Percentiles rank a stretch among this genome's conserved stretches.
Evolutionary conservation across 768 basidiomycete species (phyloP).

Genomic region (Suillus brevipes): DNA sequence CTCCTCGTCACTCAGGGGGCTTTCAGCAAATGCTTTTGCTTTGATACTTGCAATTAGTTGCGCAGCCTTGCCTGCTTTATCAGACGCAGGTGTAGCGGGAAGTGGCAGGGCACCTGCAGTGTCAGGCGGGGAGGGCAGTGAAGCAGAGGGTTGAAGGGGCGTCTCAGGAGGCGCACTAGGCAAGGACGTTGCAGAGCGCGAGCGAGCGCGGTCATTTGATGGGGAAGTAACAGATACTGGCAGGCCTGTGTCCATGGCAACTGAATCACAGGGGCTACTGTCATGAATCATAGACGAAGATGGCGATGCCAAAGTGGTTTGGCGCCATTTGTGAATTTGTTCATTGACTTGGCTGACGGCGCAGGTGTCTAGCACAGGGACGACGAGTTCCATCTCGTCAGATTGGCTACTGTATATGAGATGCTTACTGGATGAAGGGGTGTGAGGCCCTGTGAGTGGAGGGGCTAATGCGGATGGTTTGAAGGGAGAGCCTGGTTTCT

Average conservation of each 20-base stretch:
- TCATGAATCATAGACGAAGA: constrained; percentile 12
- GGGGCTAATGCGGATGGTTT: constrained; percentile 35
- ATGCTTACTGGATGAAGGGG: constrained; percentile 26
- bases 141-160: constrained; percentile 14
- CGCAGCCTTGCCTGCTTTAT: constrained; percentile 46
- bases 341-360: constrained; percentile 35
- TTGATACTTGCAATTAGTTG: constrained; percentile 65
- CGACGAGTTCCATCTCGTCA: constrained; percentile 57
- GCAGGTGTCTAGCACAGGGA: constrained; percentile 26
- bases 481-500: constrained; percentile 29
- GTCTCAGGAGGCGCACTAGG: constrained; percentile 16
- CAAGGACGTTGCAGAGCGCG: constrained; percentile 9
- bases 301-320: constrained; percentile 27
- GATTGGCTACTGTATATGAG: constrained; percentile 67
- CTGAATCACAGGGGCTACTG: constrained; percentile 5
- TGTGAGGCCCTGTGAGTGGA: constrained; percentile 17
- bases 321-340: constrained; percentile 46
- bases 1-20: constrained; percentile 45
- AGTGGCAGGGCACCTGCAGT: constrained; percentile 20
- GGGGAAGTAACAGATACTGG: constrained; percentile 4
- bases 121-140: constrained; percentile 26
- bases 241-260: not conserved
- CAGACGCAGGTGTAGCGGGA: constrained; percentile 35
- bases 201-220: constrained; percentile 13
- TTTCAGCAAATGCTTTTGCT: constrained; percentile 55